A percentile compares a stretch with the other conserved stretches of the same genome.
Conservation (phyloP, 495 filamentous ascomycete species). For the Penicillium atrosanguineum region DNA sequence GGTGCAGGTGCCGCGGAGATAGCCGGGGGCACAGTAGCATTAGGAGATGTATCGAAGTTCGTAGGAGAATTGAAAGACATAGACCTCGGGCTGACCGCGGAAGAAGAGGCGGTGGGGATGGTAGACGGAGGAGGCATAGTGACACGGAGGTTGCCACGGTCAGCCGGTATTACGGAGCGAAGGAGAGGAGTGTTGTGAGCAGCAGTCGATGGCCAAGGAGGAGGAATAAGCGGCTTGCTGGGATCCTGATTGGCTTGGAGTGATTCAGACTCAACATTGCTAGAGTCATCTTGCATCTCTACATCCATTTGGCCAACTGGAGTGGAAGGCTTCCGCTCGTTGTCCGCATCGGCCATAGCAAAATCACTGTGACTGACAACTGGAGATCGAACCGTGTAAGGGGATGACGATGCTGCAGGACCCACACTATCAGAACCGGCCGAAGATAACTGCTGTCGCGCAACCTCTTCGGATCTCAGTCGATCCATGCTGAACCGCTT, state of each 20-base stretch:
- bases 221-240: constrained; percentile 28
- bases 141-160: constrained; percentile 34
- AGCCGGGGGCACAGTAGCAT: constrained; percentile 18
- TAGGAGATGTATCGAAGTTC: constrained; percentile 27
- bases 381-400: constrained; percentile 10
- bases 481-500: constrained; percentile 46
- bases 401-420: constrained; percentile 5
- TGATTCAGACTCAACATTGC: constrained; percentile 7
- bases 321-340: not conserved
- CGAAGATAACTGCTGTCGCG: constrained; percentile 19
- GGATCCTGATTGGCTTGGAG: constrained; percentile 20
- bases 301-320: constrained; percentile 3
- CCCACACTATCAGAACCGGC: constrained; percentile 18
- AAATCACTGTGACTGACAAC: constrained; percentile 1
- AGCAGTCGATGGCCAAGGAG: constrained; percentile 39
- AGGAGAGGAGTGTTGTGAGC: constrained; percentile 39
- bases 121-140: constrained; percentile 36
- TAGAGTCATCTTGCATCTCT: constrained; percentile 14
- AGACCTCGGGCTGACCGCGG: constrained; percentile 33
- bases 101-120: constrained; percentile 13
- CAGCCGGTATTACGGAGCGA: constrained; percentile 17
- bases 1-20: constrained; percentile 43
- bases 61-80: constrained; percentile 34
- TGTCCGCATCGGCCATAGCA: constrained; percentile 6
- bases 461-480: constrained; percentile 28